phyloP scores from a whole-genome alignment of 1,284 basidiomycete genomes.

The Cerrena zonata region DNA sequence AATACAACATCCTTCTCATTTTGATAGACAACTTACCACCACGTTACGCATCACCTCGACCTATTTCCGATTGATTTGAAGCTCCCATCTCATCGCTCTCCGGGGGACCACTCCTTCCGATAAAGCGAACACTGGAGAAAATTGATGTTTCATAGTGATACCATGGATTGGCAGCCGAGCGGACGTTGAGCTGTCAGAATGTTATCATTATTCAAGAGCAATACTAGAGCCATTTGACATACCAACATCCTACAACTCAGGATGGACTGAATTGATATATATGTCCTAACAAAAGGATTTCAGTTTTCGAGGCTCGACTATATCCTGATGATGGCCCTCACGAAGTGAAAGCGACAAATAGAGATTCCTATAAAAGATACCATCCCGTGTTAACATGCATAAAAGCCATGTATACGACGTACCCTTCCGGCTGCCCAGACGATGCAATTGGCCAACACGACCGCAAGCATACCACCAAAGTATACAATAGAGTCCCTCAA shows the following conservation, averaged over 20 bases:
- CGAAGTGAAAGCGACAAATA: background rate
- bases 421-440: constrained; percentile 1
- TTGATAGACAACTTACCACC: too few relatives aligned
- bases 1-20: too few relatives aligned
- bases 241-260: background rate
- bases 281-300: background rate
- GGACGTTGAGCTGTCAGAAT: background rate
- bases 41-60: too few relatives aligned
- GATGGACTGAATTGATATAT: background rate
- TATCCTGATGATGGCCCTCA: too few relatives aligned
- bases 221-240: background rate
- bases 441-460: constrained; percentile 2
- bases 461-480: constrained; percentile 1
- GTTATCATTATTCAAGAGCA: background rate
- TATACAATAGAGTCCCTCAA: constrained; percentile 2
- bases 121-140: background rate
- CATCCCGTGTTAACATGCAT: background rate
- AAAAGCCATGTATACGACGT: background rate
- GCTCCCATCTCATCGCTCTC: background rate
- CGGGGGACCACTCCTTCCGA: too few relatives aligned
- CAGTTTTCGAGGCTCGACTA: too few relatives aligned
- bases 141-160: background rate
- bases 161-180: background rate
- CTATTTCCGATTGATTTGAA: background rate
- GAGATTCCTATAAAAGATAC: background rate